phyloP scores from a whole-genome alignment of 129 eudicot genomes.

The Lactuca sativa region DNA sequence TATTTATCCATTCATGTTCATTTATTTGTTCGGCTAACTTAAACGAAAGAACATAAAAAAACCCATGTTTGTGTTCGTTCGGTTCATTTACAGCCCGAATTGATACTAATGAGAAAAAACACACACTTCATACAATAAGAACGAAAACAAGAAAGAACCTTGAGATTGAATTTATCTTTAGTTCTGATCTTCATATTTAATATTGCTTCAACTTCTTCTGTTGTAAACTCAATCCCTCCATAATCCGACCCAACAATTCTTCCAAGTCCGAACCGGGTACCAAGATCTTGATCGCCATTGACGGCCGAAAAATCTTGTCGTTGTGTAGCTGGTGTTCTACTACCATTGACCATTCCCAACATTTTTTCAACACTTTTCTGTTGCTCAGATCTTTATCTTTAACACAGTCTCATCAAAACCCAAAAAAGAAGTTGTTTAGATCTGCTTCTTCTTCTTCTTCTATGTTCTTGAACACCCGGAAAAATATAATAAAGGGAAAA shows the following conservation, averaged over 20 bases:
- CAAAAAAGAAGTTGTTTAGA: conserved; percentile 5
- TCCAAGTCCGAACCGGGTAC: conserved; percentile 52
- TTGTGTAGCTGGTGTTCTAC: conserved; percentile 37
- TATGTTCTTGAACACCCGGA: conserved; percentile 28
- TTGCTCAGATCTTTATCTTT: conserved; percentile 41
- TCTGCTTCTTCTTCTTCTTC: conserved; percentile 17
- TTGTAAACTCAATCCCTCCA: conserved; percentile 59
- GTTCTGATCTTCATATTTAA: conserved; percentile 74
- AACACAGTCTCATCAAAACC: conserved; percentile 40
- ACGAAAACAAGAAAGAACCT: conserved; percentile 37
- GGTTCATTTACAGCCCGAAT: no score
- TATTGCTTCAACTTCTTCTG: conserved; percentile 79
- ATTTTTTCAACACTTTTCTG: conserved; percentile 28
- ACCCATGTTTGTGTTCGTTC: no score
- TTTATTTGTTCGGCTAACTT: no score
- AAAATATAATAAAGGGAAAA: no score
- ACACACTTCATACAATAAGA: not conserved
- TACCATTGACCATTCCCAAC: conserved; percentile 63
- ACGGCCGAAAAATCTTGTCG: conserved; percentile 65
- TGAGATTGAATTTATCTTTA: conserved; percentile 72
- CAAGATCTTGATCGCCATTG: conserved; percentile 76
- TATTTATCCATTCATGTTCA: no score
- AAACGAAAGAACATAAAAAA: no score
- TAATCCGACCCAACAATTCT: conserved; percentile 63
- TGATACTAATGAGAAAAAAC: not conserved